phyloP scores from a whole-genome alignment of 1,284 basidiomycete genomes.

The Peniophora sp. region DNA sequence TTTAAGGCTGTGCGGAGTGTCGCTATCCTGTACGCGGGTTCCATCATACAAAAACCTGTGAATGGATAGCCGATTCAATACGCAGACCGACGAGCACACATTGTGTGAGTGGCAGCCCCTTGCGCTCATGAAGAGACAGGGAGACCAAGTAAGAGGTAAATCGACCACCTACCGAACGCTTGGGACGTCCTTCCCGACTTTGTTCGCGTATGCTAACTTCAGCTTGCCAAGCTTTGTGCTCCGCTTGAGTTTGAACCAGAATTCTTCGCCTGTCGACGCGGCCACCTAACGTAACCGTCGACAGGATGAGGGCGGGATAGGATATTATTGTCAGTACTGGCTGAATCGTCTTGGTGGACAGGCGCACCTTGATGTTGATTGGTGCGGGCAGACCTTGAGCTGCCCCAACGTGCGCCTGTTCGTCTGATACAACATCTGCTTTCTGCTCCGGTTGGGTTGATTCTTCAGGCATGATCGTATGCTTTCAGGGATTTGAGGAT shows the following conservation, averaged over 20 bases:
- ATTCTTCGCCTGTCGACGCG: conserved; percentile 77
- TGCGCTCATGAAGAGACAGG: neutral
- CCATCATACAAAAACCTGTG: conserved; percentile 84
- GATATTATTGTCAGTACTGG: no score
- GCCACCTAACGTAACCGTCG: conserved; percentile 55
- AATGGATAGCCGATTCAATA: neutral
- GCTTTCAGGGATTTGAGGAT: no score
- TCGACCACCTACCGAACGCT: conserved; percentile 87
- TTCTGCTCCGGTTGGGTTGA: no score
- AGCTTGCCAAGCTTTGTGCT: conserved; percentile 92
- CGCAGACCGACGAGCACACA: neutral
- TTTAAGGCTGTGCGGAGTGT: no score
- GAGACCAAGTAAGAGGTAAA: conserved; percentile 9
- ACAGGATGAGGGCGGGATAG: neutral
- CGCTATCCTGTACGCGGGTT: conserved; percentile 71
- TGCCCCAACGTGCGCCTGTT: no score
- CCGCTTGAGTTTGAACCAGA: conserved; percentile 98
- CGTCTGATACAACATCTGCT: no score
- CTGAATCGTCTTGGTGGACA: no score
- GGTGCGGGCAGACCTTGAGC: no score
- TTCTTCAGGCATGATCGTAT: no score
- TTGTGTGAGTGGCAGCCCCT: neutral
- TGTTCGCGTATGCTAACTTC: conserved; percentile 87
- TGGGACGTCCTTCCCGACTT: conserved; percentile 84
- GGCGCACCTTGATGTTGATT: conserved; percentile 79